Conservation (phyloP, 805 yeast genomes). For the Saccharomycopsis vini region DNA sequence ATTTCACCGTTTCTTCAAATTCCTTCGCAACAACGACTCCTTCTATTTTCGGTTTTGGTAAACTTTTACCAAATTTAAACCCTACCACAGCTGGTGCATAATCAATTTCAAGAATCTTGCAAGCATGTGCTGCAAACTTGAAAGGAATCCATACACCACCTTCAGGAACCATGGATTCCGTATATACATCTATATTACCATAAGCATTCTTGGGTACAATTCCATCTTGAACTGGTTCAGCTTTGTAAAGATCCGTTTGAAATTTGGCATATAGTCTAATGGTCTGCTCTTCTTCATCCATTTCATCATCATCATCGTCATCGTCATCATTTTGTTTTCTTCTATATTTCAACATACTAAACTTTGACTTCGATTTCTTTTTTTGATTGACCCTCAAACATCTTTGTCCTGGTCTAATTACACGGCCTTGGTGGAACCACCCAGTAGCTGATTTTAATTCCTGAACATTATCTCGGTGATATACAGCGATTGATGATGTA, state of each 20-base stretch:
- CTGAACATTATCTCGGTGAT: slow-evolving; percentile 55
- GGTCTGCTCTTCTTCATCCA: slow-evolving; percentile 42
- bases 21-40: slow-evolving; percentile 71
- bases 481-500: slow-evolving; percentile 49
- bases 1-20: slow-evolving; percentile 48
- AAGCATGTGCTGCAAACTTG: slow-evolving; percentile 58
- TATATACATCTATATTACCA: slow-evolving; percentile 79
- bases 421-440: slow-evolving; percentile 80
- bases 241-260: slow-evolving; percentile 64
- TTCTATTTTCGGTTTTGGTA: slow-evolving; percentile 49
- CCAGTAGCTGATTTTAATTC: slow-evolving; percentile 63
- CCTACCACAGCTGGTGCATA: slow-evolving; percentile 84
- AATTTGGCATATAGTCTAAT: slow-evolving; percentile 65
- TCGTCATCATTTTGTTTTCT: slow-evolving; percentile 11
- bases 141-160: slow-evolving; percentile 59
- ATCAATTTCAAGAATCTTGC: slow-evolving; percentile 58
- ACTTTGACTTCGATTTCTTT: slow-evolving; percentile 21
- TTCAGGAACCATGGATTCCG: slow-evolving; percentile 71
- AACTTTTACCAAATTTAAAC: slow-evolving; percentile 57
- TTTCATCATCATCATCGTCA: slow-evolving; percentile 25
- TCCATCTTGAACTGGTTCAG: slow-evolving; percentile 62
- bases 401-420: slow-evolving; percentile 59
- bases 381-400: slow-evolving; percentile 45
- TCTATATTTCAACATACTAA: slow-evolving; percentile 9
- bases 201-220: slow-evolving; percentile 63